Evolutionary conservation across 2,329 filamentous ascomycete species (phyloP), one percentile per base, ranked within the genome.

Genomic region (Aureobasidium uvarum): DNA sequence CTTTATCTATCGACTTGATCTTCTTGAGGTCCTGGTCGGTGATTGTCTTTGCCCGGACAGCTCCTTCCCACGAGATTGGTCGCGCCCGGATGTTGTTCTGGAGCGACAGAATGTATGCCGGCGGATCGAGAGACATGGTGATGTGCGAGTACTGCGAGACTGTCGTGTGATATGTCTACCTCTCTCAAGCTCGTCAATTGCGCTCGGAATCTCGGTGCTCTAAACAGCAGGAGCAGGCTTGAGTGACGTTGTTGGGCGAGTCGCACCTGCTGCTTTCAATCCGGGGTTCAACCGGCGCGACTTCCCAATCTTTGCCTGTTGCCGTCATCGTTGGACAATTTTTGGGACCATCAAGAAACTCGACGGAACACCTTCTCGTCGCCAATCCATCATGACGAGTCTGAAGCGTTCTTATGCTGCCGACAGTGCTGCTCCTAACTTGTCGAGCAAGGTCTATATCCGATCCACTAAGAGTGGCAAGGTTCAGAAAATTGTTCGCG

Each of bases 401-500:
- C 77, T 89, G 65, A 86, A 87, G 74, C 80, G 86, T 72, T 85
- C 79, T 64, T 81, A 75, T 72, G 78, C 80, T 58, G 78, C 81
- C 18, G 84, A 86, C 68, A 80, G 81, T 5, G 78, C 81, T 65
- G 84, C 87, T 36, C 82, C 88, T 54, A 96, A 90, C 74, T 89
- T 98, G 69, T 94, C 92, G 38, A 97, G 90, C 85, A 99, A 98
- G 80, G 87, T 96, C 72, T 99, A 96, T 75, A 91, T 99, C 69
- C 86, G 95, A 67, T 97, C 95, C 31, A 96, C 94, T 55, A 93
- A 91, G 78, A 95, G 88, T 77, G 95, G 95, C 78, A 97, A 97
- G 81, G 94, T 98, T 67, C 95, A 98, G 78, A 99, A 99, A 83
- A 96, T 99, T 74, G 95, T 99, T 70, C 88, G 93, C 73, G 95